phyloP scores from a whole-genome alignment of 2,329 filamentous ascomycete species.

The Colletotrichum zoysiae region DNA sequence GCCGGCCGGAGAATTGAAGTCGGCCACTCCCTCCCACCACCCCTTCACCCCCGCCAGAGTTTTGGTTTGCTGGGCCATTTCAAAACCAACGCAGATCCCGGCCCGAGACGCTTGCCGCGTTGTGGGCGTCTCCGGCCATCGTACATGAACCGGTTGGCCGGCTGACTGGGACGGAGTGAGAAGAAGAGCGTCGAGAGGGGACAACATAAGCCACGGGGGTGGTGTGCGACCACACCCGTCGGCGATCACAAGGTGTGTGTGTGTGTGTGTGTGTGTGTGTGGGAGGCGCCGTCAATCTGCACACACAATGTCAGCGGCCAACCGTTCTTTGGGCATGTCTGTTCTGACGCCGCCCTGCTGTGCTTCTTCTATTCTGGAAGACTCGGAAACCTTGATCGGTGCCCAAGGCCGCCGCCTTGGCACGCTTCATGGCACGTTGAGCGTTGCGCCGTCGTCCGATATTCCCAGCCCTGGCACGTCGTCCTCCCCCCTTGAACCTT shows the following conservation, averaged over 20 bases:
- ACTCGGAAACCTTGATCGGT: neutral
- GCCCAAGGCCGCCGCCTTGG: neutral
- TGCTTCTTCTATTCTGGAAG: neutral
- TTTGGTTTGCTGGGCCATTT: neutral
- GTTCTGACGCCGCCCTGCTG: neutral
- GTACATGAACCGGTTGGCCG: neutral
- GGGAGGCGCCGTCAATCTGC: neutral
- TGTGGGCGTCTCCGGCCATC: neutral
- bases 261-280: no score
- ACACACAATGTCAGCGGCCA: neutral
- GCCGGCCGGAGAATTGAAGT: neutral
- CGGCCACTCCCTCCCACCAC: neutral
- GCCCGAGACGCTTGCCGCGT: neutral
- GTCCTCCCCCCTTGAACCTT: neutral
- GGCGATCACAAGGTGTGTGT: neutral
- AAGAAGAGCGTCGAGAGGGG: neutral
- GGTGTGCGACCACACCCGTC: neutral
- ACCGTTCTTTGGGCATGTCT: neutral
- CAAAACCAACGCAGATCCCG: neutral
- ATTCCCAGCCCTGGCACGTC: neutral
- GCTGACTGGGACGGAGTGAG: neutral
- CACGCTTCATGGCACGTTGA: neutral
- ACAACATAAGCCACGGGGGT: neutral
- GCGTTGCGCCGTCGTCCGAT: neutral
- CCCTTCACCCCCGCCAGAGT: neutral